These are phyloP conservation scores for Fraxinus pennsylvanica DNA, from an alignment of 257 asterid genomes.

Conservation along the genomic window DNA sequence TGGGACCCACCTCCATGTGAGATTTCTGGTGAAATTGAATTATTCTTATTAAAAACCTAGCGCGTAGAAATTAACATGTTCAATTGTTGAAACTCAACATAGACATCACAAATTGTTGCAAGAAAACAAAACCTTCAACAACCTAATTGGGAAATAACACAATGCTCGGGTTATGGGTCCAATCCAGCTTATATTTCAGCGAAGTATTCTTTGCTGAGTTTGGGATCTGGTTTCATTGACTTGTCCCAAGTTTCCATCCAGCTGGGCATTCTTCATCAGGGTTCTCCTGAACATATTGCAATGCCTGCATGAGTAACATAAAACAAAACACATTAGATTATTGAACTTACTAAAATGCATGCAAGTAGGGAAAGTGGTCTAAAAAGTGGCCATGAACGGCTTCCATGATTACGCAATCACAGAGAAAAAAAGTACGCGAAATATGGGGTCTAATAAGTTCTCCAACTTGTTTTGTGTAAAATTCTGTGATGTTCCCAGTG, in stretches of 20 bases:
- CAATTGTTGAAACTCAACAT: constrained; percentile 1
- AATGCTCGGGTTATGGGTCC: no score
- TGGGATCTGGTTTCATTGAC: constrained; percentile 95
- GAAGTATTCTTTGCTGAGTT: constrained; percentile 93
- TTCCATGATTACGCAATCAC: background rate
- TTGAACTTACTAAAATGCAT: background rate
- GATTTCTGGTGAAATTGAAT: no score
- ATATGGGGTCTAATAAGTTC: no score
- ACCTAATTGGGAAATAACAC: constrained; percentile 17
- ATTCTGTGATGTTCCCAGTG: background rate
- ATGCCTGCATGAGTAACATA: constrained; percentile 52
- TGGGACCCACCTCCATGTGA: no score
- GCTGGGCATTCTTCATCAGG: constrained; percentile 99
- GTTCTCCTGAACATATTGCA: constrained; percentile 93
- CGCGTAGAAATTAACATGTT: background rate
- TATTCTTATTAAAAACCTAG: background rate
- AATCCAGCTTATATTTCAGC: constrained; percentile 52
- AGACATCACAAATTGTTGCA: background rate
- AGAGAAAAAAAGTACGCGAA: background rate
- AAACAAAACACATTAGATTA: background rate
- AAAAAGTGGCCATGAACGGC: background rate
- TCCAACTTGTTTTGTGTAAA: background rate
- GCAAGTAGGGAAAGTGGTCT: background rate
- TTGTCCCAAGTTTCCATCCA: constrained; percentile 99
- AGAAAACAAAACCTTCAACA: constrained; percentile 2